Conservation (phyloP, 2,329 filamentous ascomycete genomes). For the Thyridium curvatum region DNA sequence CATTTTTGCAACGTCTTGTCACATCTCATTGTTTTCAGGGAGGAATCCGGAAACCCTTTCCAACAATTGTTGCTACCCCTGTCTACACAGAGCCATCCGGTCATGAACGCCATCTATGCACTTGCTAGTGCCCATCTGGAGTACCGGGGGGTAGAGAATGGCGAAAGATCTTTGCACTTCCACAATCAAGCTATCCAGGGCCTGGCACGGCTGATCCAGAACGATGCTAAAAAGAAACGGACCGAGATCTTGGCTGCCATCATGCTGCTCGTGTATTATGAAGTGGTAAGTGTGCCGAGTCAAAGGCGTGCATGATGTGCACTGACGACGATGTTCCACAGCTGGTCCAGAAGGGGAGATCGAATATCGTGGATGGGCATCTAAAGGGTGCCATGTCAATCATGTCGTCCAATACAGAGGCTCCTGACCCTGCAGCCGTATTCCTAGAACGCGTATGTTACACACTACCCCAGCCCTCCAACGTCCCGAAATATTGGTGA, state of each 20-base stretch:
- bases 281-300: constrained; percentile 44
- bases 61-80: constrained; percentile 57
- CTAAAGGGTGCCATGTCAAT: constrained; percentile 57
- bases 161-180: constrained; percentile 51
- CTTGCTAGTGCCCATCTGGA: constrained; percentile 80
- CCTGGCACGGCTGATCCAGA: constrained; percentile 49
- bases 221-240: constrained; percentile 39
- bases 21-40: constrained; percentile 58
- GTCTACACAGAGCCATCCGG: constrained; percentile 42
- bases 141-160: constrained; percentile 47
- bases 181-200: constrained; percentile 55
- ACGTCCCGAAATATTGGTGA: too few species aligned
- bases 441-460: constrained; percentile 52
- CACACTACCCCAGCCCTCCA: neutral
- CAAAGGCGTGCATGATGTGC: neutral
- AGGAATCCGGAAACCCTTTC: constrained; percentile 57
- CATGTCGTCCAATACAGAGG: constrained; percentile 41
- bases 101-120: constrained; percentile 81
- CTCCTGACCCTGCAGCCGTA: constrained; percentile 42
- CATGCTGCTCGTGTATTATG: constrained; percentile 57
- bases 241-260: constrained; percentile 56
- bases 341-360: constrained; percentile 54
- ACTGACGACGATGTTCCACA: constrained; percentile 19
- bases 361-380: constrained; percentile 55
- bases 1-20: constrained; percentile 60